These are phyloP conservation scores for Beauveria scarabaeidicola DNA, from an alignment of 2,329 filamentous ascomycete genomes.

Conservation along the genomic window DNA sequence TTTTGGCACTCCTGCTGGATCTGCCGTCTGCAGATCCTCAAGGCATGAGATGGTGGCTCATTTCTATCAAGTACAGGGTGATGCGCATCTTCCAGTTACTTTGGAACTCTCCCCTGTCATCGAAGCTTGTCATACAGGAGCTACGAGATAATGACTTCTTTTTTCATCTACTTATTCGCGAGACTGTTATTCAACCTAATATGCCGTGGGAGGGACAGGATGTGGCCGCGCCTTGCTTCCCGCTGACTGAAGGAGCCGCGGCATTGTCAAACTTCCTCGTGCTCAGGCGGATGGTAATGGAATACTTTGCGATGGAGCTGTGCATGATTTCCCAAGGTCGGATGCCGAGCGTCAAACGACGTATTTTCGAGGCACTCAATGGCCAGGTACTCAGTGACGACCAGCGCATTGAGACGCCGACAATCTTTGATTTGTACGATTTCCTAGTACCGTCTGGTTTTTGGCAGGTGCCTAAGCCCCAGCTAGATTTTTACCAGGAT, in stretches of 20 bases:
- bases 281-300: constrained; percentile 67
- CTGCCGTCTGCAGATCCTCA: constrained; percentile 57
- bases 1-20: constrained; percentile 63
- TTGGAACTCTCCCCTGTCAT: constrained; percentile 76
- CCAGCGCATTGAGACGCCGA: constrained; percentile 58
- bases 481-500: constrained; percentile 52
- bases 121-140: constrained; percentile 65
- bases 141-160: constrained; percentile 72
- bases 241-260: constrained; percentile 56
- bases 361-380: constrained; percentile 64
- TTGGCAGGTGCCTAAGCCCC: constrained; percentile 44
- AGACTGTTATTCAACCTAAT: constrained; percentile 60
- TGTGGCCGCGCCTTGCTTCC: constrained; percentile 55
- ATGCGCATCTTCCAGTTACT: constrained; percentile 70
- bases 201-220: constrained; percentile 66
- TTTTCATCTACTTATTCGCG: constrained; percentile 65
- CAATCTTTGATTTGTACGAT: constrained; percentile 88
- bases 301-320: constrained; percentile 80
- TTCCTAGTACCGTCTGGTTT: constrained; percentile 55
- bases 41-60: constrained; percentile 58
- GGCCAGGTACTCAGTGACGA: constrained; percentile 63
- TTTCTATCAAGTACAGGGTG: constrained; percentile 58
- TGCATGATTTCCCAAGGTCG: constrained; percentile 64
- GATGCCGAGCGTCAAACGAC: constrained; percentile 60
- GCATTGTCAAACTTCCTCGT: constrained; percentile 71